Conservation (phyloP, 139 green algal species). For the Spirogloea muscicola region DNA sequence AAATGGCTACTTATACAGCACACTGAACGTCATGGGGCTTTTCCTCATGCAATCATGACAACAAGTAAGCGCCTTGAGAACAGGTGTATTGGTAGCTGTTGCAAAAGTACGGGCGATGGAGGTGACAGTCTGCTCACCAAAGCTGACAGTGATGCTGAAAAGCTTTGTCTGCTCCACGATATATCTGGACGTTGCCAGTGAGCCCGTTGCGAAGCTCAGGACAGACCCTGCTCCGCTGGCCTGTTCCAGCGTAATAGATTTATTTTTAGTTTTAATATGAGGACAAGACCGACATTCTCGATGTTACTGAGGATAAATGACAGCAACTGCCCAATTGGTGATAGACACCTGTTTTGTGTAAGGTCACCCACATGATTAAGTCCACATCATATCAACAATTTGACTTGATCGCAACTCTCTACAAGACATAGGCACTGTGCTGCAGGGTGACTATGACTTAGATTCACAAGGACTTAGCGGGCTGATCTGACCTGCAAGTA, state of each 20-base stretch:
- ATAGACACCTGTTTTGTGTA: too few relatives aligned
- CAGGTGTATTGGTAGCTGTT: not conserved
- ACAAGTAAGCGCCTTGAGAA: not conserved
- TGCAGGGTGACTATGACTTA: not conserved
- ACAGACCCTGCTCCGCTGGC: slow-evolving; percentile 57
- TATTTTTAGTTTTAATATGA: too few relatives aligned
- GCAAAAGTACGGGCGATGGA: not conserved
- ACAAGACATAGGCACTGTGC: not conserved
- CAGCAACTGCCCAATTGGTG: too few relatives aligned
- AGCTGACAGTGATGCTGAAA: slow-evolving; percentile 93
- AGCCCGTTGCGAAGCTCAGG: slow-evolving; percentile 58
- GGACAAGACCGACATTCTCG: too few relatives aligned
- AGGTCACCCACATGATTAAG: not conserved
- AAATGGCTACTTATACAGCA: too few relatives aligned
- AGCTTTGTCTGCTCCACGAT: slow-evolving; percentile 81
- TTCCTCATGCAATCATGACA: not conserved
- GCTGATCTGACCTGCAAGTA: slow-evolving; percentile 50
- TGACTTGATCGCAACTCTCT: not conserved
- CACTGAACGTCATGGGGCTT: not conserved
- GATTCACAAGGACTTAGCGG: slow-evolving; percentile 13
- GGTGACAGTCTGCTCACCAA: too few relatives aligned
- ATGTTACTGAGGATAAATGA: too few relatives aligned
- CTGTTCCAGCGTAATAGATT: too few relatives aligned
- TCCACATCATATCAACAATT: not conserved
- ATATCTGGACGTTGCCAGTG: slow-evolving; percentile 51